These are phyloP conservation scores for Suhomyces taliae DNA, from an alignment of 1,139 yeast species.

Conservation along the genomic window DNA sequence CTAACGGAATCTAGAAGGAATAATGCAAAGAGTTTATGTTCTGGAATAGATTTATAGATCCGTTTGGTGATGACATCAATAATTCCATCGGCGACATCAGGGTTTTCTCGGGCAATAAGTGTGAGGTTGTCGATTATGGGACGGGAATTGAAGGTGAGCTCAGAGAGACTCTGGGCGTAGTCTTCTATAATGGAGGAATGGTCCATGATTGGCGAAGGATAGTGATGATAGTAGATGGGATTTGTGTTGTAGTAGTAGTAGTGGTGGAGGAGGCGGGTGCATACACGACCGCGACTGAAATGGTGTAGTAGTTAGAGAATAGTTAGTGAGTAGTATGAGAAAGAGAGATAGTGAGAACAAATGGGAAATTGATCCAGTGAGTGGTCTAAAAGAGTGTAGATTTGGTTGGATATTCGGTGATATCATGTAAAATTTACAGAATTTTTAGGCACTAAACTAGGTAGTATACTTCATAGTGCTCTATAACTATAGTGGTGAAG, in stretches of 20 bases:
- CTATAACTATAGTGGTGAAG: too few relatives aligned
- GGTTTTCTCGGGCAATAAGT: slow-evolving; percentile 82
- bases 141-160: slow-evolving; percentile 82
- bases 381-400: too few relatives aligned
- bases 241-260: background rate
- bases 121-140: slow-evolving; percentile 88
- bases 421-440: too few relatives aligned
- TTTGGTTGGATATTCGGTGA: too few relatives aligned
- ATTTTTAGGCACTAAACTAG: too few relatives aligned
- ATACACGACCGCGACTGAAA: background rate
- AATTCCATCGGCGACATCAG: slow-evolving; percentile 73
- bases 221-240: background rate
- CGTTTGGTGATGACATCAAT: slow-evolving; percentile 69
- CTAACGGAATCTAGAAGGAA: slow-evolving; percentile 91
- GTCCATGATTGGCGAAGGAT: slow-evolving; percentile 3
- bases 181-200: slow-evolving; percentile 39
- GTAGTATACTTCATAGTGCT: too few relatives aligned
- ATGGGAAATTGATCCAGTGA: background rate
- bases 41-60: slow-evolving; percentile 59
- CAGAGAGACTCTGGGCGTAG: slow-evolving; percentile 65
- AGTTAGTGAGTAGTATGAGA: background rate
- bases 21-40: slow-evolving; percentile 77
- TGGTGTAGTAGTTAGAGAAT: too few relatives aligned
- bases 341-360: background rate
- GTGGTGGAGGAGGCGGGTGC: background rate